Percentiles rank a stretch among this genome's conserved stretches.
Evolutionary conservation across 2,329 filamentous ascomycete genomes (phyloP).

Genomic region (Cucurbitaria berberidis): DNA sequence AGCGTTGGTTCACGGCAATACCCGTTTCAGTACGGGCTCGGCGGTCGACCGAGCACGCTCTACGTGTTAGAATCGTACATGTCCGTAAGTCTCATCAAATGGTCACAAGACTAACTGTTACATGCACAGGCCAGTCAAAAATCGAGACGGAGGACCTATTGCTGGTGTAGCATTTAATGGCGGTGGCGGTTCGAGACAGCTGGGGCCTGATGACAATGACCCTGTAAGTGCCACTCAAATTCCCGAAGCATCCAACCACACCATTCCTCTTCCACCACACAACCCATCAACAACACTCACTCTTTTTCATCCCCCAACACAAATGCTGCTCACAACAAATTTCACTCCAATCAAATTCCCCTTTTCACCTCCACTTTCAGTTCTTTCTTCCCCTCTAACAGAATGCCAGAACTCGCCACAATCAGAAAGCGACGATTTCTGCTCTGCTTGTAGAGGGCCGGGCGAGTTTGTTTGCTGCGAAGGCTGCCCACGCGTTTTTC

Average conservation of each 20-base stretch:
- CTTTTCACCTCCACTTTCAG: slow-evolving; percentile 44
- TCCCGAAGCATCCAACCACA: slow-evolving; percentile 52
- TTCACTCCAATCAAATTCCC: slow-evolving; percentile 40
- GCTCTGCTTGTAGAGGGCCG: slow-evolving; percentile 81
- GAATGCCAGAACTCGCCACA: slow-evolving; percentile 47
- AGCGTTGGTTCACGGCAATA: slow-evolving; percentile 28
- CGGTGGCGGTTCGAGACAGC: slow-evolving; percentile 68
- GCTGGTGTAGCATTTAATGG: slow-evolving; percentile 66
- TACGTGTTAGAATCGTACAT: slow-evolving; percentile 37
- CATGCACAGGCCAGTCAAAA: slow-evolving; percentile 72
- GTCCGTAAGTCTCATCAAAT: slow-evolving; percentile 25
- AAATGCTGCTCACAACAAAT: slow-evolving; percentile 42
- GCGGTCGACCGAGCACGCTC: slow-evolving; percentile 41
- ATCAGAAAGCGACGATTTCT: slow-evolving; percentile 83
- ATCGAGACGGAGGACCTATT: slow-evolving; percentile 68
- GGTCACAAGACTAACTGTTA: slow-evolving; percentile 40
- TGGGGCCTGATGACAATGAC: slow-evolving; percentile 63
- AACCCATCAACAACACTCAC: slow-evolving; percentile 38
- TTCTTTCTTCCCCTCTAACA: slow-evolving; percentile 50
- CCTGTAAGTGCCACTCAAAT: slow-evolving; percentile 57
- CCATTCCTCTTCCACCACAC: slow-evolving; percentile 47
- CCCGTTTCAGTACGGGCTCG: slow-evolving; percentile 34
- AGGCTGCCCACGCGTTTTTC: slow-evolving; percentile 87
- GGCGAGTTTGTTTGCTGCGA: slow-evolving; percentile 93
- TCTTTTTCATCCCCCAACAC: slow-evolving; percentile 36